Percentiles rank a stretch among this genome's conserved stretches.
Evolutionary conservation across 768 basidiomycete species (phyloP).

Genomic region (Hebeloma cylindrosporum): DNA sequence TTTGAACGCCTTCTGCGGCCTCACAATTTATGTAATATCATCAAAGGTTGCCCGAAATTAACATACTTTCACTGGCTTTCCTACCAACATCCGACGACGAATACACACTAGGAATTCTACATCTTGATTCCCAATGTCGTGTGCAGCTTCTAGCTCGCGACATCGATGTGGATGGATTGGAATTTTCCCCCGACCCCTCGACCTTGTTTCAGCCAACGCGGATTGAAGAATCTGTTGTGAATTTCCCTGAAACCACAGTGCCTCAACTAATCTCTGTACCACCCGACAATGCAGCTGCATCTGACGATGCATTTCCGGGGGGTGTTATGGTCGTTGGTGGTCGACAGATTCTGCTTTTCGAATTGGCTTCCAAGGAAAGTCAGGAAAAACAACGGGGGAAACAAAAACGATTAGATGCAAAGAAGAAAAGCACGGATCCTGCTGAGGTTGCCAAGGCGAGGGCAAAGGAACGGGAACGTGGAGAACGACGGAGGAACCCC

Average conservation of each 20-base stretch:
- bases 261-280: slow-evolving; percentile 44
- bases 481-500: slow-evolving; percentile 53
- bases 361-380: slow-evolving; percentile 45
- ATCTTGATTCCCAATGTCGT: slow-evolving; percentile 59
- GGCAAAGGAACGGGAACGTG: slow-evolving; percentile 57
- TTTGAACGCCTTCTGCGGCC: neutral
- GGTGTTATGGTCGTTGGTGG: slow-evolving; percentile 74
- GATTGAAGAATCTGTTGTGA: slow-evolving; percentile 51
- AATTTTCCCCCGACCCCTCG: slow-evolving; percentile 51
- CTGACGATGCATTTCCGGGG: slow-evolving; percentile 47
- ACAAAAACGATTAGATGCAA: slow-evolving; percentile 49
- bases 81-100: slow-evolving; percentile 45
- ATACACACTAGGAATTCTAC: slow-evolving; percentile 63
- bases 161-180: slow-evolving; percentile 46
- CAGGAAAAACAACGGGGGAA: slow-evolving; percentile 58
- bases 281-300: slow-evolving; percentile 31
- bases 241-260: slow-evolving; percentile 38
- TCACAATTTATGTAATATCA: slow-evolving; percentile 7
- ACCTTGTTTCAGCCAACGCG: slow-evolving; percentile 49
- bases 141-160: slow-evolving; percentile 67
- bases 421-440: slow-evolving; percentile 45
- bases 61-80: slow-evolving; percentile 67
- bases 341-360: slow-evolving; percentile 60
- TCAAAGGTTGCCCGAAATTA: slow-evolving; percentile 61
- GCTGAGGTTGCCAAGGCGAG: slow-evolving; percentile 46